Conservation (phyloP, 805 yeast species). For the Nakazawaea ambrosiae region DNA sequence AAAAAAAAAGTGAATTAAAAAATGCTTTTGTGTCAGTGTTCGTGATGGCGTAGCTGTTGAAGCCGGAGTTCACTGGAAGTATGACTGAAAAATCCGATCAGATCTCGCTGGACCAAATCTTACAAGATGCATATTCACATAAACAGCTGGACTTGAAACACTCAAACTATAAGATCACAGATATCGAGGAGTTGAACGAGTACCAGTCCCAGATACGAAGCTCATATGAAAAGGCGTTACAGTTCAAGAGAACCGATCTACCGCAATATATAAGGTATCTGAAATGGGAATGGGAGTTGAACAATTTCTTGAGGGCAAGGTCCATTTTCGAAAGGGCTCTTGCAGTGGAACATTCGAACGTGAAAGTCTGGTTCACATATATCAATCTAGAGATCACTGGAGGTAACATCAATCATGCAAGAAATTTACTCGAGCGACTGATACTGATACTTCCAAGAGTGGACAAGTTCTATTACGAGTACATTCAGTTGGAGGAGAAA, state of each 20-base stretch:
- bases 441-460: constrained; percentile 67
- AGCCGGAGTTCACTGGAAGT: no score
- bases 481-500: constrained; percentile 77
- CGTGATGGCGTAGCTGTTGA: no score
- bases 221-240: constrained; percentile 81
- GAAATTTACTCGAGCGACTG: constrained; percentile 78
- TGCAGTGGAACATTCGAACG: constrained; percentile 64
- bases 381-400: constrained; percentile 68
- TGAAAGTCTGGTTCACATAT: constrained; percentile 83
- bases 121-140: constrained; percentile 53
- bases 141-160: constrained; percentile 31
- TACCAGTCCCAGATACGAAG: constrained; percentile 68
- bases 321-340: constrained; percentile 85
- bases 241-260: constrained; percentile 72
- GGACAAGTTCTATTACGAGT: constrained; percentile 82
- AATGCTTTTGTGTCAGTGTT: no score
- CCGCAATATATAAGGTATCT: constrained; percentile 94
- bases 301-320: constrained; percentile 72
- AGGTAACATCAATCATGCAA: constrained; percentile 78
- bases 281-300: constrained; percentile 74
- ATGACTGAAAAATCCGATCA: no score
- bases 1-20: no score
- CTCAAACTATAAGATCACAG: constrained; percentile 49
- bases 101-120: constrained; percentile 57
- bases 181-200: constrained; percentile 75